Conservation (phyloP, 495 filamentous ascomycete genomes). For the Tuber borchii region DNA sequence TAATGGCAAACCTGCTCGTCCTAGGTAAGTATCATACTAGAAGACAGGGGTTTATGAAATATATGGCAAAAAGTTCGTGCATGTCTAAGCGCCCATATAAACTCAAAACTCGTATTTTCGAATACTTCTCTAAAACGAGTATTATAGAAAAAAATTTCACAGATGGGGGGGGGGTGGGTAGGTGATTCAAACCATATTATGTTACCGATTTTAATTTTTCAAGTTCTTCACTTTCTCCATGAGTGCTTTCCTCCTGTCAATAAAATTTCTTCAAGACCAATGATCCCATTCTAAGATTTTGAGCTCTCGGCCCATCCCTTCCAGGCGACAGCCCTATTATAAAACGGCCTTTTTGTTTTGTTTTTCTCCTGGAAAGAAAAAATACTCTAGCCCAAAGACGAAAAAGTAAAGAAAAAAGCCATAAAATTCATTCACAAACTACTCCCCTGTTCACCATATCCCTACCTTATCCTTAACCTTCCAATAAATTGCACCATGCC, state of each 20-base stretch:
- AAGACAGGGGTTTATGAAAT: too few species aligned
- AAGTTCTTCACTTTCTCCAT: neutral
- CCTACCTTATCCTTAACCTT: neutral
- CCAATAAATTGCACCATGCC: neutral
- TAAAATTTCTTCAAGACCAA: neutral
- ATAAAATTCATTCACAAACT: slow-evolving; percentile 1
- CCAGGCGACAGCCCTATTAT: neutral
- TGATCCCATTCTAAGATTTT: neutral
- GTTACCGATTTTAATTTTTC: neutral
- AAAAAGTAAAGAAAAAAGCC: slow-evolving; percentile 13
- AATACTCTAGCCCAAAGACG: slow-evolving; percentile 8
- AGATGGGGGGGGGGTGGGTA: neutral
- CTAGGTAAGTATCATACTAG: too few species aligned
- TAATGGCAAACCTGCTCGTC: neutral
- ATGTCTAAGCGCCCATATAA: too few species aligned
- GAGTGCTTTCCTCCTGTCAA: neutral
- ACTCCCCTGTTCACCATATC: neutral
- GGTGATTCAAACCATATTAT: neutral
- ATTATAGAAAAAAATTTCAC: neutral
- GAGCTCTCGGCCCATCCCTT: neutral
- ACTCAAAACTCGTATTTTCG: too few species aligned
- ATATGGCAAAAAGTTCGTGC: too few species aligned
- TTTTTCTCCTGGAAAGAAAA: neutral
- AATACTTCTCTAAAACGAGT: too few species aligned
- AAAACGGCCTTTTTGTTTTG: neutral